These are phyloP conservation scores for Conticribra guillardii DNA, from an alignment of 108 stramenopile genomes.

Conservation along the genomic window DNA sequence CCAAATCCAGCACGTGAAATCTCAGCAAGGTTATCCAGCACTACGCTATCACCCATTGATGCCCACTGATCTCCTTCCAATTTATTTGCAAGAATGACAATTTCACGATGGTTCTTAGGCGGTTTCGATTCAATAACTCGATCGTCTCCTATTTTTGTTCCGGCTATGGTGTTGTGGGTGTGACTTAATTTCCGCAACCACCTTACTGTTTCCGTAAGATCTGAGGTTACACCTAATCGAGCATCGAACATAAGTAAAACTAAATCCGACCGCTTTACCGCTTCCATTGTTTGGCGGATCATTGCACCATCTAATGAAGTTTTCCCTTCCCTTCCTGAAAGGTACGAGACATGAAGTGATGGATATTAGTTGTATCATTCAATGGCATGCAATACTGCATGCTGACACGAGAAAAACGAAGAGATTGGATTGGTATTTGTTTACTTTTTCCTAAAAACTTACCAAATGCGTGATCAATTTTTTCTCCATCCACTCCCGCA, in stretches of 20 bases:
- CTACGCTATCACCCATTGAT: slow-evolving; percentile 51
- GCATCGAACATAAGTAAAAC: slow-evolving; percentile 87
- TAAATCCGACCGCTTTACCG: slow-evolving; percentile 71
- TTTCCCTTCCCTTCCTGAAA: slow-evolving; percentile 23
- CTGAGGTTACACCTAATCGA: slow-evolving; percentile 67
- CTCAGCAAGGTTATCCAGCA: slow-evolving; percentile 75
- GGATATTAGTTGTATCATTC: not conserved
- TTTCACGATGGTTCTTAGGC: slow-evolving; percentile 29
- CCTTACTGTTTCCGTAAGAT: slow-evolving; percentile 68
- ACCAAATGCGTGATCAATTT: slow-evolving; percentile 59
- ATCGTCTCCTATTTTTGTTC: slow-evolving; percentile 1
- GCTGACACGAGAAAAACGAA: too few species aligned
- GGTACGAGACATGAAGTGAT: not conserved
- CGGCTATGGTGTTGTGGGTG: slow-evolving; percentile 1
- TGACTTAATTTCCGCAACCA: slow-evolving; percentile 78
- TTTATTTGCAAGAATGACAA: slow-evolving; percentile 83
- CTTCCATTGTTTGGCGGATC: slow-evolving; percentile 85
- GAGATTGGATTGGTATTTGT: too few species aligned
- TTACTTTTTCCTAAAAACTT: not conserved
- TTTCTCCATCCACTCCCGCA: slow-evolving; percentile 91
- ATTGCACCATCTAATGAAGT: slow-evolving; percentile 62
- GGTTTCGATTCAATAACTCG: not conserved
- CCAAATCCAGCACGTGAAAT: slow-evolving; percentile 77
- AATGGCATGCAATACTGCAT: too few species aligned
- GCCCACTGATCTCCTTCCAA: slow-evolving; percentile 84